phyloP scores from a whole-genome alignment of 768 basidiomycete species.

The Serendipita sp. region DNA sequence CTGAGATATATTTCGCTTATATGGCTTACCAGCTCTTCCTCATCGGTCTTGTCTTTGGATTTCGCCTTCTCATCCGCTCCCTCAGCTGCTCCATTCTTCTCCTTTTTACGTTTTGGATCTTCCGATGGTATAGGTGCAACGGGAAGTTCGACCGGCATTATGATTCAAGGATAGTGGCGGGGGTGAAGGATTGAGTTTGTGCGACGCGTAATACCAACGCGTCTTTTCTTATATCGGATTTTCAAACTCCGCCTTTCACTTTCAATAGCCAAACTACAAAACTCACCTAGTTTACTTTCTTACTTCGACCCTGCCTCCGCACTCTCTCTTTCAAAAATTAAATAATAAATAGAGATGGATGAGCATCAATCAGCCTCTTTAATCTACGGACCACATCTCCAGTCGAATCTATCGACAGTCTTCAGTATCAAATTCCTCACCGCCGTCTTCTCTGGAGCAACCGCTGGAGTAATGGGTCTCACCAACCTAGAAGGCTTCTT shows the following conservation, averaged over 20 bases:
- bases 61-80: constrained; percentile 26
- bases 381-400: constrained; percentile 1
- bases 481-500: constrained; percentile 72
- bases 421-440: constrained; percentile 60
- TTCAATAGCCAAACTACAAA: not conserved
- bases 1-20: not conserved
- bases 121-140: constrained; percentile 40
- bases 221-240: not conserved
- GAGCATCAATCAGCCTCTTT: not conserved
- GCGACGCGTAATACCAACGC: constrained; percentile 4
- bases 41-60: constrained; percentile 33
- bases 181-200: not conserved
- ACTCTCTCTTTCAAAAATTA: too few relatives aligned
- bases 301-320: too few relatives aligned
- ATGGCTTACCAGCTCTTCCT: constrained; percentile 53
- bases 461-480: constrained; percentile 77
- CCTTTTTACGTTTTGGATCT: constrained; percentile 58
- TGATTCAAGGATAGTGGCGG: not conserved
- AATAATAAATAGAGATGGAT: not conserved
- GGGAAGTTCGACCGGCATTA: constrained; percentile 9
- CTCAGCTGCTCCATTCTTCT: constrained; percentile 27
- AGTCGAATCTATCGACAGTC: not conserved
- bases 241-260: not conserved
- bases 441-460: constrained; percentile 71
- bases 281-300: too few relatives aligned